Evolutionary conservation across 2,329 filamentous ascomycete genomes (phyloP).

Genomic region (Ophiocordyceps sinensis): DNA sequence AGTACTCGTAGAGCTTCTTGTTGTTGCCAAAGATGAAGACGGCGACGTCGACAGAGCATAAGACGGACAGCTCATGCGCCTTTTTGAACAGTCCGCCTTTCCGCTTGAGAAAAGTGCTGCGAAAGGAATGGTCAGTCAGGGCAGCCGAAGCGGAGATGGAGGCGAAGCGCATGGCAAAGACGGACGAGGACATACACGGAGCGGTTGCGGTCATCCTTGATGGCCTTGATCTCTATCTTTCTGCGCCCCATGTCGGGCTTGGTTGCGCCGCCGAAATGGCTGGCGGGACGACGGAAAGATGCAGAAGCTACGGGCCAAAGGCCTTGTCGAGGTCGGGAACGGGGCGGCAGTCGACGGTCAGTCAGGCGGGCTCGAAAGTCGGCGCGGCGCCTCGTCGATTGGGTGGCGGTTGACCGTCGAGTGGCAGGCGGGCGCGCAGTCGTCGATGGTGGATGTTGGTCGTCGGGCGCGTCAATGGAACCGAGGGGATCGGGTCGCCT

Average conservation of each 20-base stretch:
- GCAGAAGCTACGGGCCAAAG: not conserved
- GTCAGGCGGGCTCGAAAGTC: not conserved
- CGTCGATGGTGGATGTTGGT: not conserved
- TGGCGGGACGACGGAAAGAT: not conserved
- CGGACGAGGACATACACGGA: conserved; percentile 61
- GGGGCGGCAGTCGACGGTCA: not conserved
- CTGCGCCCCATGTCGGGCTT: conserved; percentile 67
- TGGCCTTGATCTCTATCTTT: conserved; percentile 99
- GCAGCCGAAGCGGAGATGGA: not conserved
- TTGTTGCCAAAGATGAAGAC: conserved; percentile 98
- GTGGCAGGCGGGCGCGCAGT: not conserved
- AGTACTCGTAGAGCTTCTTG: conserved; percentile 98
- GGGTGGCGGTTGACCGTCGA: not conserved
- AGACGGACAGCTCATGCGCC: conserved; percentile 92
- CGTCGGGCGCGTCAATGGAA: not conserved
- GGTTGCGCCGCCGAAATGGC: not conserved
- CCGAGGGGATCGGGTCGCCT: not conserved
- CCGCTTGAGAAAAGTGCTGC: conserved; percentile 91
- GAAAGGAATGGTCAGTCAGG: not conserved
- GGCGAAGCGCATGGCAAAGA: no score
- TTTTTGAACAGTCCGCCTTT: conserved; percentile 99
- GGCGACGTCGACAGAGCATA: conserved; percentile 95
- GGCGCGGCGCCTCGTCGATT: not conserved
- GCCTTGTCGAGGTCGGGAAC: not conserved
- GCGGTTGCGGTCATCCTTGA: conserved; percentile 95